These are phyloP conservation scores for Jatropha curcas DNA, from an alignment of 345 rosid species.

Conservation along the genomic window DNA sequence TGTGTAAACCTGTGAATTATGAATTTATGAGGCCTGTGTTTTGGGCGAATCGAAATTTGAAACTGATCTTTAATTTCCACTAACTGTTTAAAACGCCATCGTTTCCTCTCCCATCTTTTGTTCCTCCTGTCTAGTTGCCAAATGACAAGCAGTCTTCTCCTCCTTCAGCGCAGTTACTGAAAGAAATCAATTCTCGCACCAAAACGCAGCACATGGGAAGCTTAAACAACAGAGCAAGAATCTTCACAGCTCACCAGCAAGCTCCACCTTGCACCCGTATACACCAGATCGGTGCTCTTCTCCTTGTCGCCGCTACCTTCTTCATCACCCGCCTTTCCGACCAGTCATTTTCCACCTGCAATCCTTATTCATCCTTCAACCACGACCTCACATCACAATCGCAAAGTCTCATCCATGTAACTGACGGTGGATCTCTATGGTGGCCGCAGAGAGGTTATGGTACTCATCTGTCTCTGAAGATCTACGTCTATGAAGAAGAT, in stretches of 20 bases:
- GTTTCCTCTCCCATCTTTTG: no score
- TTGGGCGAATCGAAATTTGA: no score
- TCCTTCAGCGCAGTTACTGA: neutral
- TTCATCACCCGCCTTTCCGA: constrained; percentile 78
- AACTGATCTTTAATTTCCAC: no score
- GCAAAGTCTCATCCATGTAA: constrained; percentile 11
- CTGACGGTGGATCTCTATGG: constrained; percentile 27
- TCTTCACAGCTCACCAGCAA: constrained; percentile 44
- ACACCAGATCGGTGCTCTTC: constrained; percentile 87
- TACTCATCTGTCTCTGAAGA: constrained; percentile 55
- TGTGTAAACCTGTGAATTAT: no score
- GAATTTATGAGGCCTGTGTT: no score
- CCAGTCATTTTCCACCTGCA: constrained; percentile 51
- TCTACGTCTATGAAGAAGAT: constrained; percentile 84
- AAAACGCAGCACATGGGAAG: constrained; percentile 36
- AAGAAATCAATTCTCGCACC: neutral
- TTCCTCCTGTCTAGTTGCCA: neutral
- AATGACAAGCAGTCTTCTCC: neutral
- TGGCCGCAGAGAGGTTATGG: constrained; percentile 82
- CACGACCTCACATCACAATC: constrained; percentile 18
- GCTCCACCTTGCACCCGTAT: constrained; percentile 70
- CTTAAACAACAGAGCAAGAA: constrained; percentile 27
- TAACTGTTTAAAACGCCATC: neutral
- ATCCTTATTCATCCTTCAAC: constrained; percentile 15
- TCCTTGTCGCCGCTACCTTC: constrained; percentile 70